Base-by-base conservation (phyloP, 2,329 filamentous ascomycete genomes). In the Aspergillus hortae region DNA sequence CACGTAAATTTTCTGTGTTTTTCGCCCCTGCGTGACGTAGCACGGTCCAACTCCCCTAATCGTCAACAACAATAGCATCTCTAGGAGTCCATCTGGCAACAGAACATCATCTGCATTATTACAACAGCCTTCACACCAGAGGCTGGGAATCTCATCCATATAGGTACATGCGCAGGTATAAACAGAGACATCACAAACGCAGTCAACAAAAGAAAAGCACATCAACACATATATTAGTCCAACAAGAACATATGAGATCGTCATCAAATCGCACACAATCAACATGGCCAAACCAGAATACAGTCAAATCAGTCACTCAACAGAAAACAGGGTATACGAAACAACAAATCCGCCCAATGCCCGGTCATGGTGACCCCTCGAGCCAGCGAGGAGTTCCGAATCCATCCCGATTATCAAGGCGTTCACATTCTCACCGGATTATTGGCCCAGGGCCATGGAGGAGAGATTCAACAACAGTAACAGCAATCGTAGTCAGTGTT, bases 351-450 rank as follows among this genome's bases (percentile, higher is more conserved):
- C 46, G 15, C 32, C 40, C 45, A 46, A 44, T 36, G 46, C 47
- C 44, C 30, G 45, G 43, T 32, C 52, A 52, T 44, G 48, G 42
- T 14, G 38, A 46, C 49, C 52, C 50, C 55, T 55, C 55, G 59
- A 57, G 27, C 59, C 59, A 56, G 59, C 59, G 52, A 58, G 57
- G 50, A 51, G 53, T 21, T 42, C 27, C 33, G 17, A 42, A 38
- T 21, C 46, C 48, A 53, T 33, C 46, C 41, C 36, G 41, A 41
- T 30, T 46, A 52, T 51, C 33, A 15, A 53, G 44, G 38, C 43
- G 43, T 48, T 46, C 45, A 40, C 45, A 23, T 44, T 51, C 32
- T 47, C 51, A 45, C 51, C 49, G 48, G 7, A 54, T 52, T 43
- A 35, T 51, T 50, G 42, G 49, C 43, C 41, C 30, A 48, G 17